Evolutionary conservation across 169 alveolate species (phyloP).

Genomic region (Eimeria praecox): DNA sequence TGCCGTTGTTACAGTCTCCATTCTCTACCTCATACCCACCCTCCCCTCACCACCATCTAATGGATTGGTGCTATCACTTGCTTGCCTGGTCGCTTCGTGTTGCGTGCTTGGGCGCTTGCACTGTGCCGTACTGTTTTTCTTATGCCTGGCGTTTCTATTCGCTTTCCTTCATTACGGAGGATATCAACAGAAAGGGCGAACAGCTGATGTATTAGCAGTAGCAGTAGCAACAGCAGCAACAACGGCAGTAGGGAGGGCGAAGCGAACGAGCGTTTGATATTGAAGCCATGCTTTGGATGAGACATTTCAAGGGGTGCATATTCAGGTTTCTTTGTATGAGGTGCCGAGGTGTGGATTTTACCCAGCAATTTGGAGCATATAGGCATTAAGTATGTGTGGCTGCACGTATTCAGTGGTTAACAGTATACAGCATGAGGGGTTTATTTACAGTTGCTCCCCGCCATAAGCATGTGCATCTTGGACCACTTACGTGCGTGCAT

Average conservation of each 20-base stretch:
- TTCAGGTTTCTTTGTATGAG: neutral
- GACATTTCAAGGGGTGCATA: neutral
- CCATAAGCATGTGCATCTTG: no score
- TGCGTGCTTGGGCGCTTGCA: neutral
- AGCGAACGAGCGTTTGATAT: neutral
- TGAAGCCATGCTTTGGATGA: neutral
- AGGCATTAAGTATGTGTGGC: neutral
- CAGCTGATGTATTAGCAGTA: neutral
- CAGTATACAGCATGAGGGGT: neutral
- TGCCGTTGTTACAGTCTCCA: neutral
- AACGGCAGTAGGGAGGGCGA: neutral
- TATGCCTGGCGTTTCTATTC: neutral
- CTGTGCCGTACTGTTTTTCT: neutral
- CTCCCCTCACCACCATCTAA: neutral
- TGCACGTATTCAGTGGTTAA: neutral
- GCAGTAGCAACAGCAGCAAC: neutral
- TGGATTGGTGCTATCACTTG: neutral
- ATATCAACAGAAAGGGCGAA: neutral
- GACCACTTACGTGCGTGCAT: no score
- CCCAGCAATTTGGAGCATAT: neutral
- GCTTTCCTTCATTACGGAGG: neutral
- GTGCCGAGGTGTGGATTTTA: neutral
- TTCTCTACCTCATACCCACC: neutral
- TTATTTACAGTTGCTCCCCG: neutral
- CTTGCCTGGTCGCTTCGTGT: neutral